Evolutionary conservation across 1,284 basidiomycete genomes (phyloP), one percentile per base, ranked within the genome.

Genomic region (Farysia itapuensis): DNA sequence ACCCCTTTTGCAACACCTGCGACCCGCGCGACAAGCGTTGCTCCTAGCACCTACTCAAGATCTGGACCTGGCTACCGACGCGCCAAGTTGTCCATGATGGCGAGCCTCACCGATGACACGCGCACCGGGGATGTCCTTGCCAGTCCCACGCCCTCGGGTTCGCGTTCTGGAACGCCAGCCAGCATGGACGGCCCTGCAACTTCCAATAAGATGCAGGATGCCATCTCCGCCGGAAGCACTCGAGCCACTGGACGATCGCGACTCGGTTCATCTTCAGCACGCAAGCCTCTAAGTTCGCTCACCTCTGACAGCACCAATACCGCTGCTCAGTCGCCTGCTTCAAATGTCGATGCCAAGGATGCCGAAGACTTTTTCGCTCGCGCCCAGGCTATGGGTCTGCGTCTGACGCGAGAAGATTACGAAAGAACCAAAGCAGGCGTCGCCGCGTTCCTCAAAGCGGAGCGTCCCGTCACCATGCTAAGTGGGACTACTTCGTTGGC

Each of bases 371-470:
- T 73, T 32, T 69, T 72, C 23, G 71, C 74, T 16, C 64, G 67
- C 18, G 72, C 72, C 8, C 70, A 72, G 25, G 72, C 72, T 0
- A 66, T 73, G 43, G 74, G 74, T 24, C 46, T 74, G 14, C 53
- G 58, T 9, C 56, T 75, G 20, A 68, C 69, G 3, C 57, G 74
- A 21, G 67, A 72, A 36, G 72, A 76, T 36, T 70, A 64, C 41
- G 74, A 74, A 33, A 51, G 72, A 21, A 71, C 69, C 5, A 64
- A 70, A 22, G 69, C 68, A 0, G 72, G 72, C 20, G 65, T 76
- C 4, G 49, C 68, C 7, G 74, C 74, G 14, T 74, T 76, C 37
- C 64, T 76, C 45, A 65, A 66, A 22, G 72, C 72, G 1, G 66
- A 74, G 23, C 64, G 70, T 18, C 34, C 54, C 16, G 58, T 60